Evolutionary conservation across 495 filamentous ascomycete species (phyloP).

Genomic region (Penicillium chermesinum): DNA sequence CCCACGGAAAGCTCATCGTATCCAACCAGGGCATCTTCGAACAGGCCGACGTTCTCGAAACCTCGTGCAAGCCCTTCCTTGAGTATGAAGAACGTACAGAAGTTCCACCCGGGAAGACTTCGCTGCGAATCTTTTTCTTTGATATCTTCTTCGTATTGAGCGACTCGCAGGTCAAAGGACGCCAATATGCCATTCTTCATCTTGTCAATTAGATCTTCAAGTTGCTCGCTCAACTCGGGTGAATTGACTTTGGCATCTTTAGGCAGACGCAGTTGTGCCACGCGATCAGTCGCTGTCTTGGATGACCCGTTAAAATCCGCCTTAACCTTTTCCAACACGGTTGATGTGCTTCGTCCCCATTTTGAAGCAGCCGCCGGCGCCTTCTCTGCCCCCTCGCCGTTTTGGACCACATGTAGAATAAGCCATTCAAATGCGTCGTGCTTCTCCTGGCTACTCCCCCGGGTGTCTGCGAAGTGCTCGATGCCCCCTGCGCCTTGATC

Average conservation of each 20-base stretch:
- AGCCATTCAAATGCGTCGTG: conserved; percentile 98
- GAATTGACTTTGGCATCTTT: conserved; percentile 46
- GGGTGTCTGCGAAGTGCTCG: conserved; percentile 27
- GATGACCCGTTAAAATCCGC: conserved; percentile 86
- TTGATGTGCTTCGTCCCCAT: conserved; percentile 74
- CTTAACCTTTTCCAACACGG: conserved; percentile 83
- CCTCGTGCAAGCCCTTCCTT: conserved; percentile 92
- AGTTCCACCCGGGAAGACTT: conserved; percentile 92
- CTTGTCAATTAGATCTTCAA: conserved; percentile 80
- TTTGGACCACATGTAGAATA: conserved; percentile 80
- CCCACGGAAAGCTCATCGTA: conserved; percentile 91
- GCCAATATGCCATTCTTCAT: conserved; percentile 81
- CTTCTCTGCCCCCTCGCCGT: conserved; percentile 58
- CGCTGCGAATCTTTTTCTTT: conserved; percentile 88
- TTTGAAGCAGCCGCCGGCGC: conserved; percentile 61
- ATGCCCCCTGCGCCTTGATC: conserved; percentile 70
- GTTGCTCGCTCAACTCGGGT: conserved; percentile 65
- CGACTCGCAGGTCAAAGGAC: conserved; percentile 86
- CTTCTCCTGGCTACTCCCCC: conserved; percentile 58
- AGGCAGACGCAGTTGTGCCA: conserved; percentile 77
- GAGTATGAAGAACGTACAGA: conserved; percentile 96
- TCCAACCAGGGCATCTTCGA: conserved; percentile 87
- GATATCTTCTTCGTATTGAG: conserved; percentile 96
- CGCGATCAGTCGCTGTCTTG: conserved; percentile 70
- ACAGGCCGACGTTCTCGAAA: conserved; percentile 92